phyloP scores from a whole-genome alignment of 345 rosid species.

The Aquilaria yunnanensis region DNA sequence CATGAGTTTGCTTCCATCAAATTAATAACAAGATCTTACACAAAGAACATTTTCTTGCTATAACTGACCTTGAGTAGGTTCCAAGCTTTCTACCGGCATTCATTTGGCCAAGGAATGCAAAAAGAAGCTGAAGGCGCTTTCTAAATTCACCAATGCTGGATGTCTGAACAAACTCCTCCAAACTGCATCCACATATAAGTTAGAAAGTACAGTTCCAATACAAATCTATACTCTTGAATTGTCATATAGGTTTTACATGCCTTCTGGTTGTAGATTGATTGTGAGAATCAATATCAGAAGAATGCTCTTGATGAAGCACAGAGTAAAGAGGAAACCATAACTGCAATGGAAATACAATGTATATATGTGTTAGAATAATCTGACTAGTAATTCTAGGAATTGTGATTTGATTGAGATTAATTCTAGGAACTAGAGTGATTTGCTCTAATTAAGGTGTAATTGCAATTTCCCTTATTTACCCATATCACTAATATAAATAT shows the following conservation, averaged over 20 bases:
- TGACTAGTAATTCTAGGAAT: no score
- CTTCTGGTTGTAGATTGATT: conserved; percentile 56
- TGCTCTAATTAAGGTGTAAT: no score
- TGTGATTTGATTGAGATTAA: no score
- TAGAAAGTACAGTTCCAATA: conserved; percentile 14
- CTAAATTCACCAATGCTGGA: conserved; percentile 87
- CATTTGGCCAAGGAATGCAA: conserved; percentile 77
- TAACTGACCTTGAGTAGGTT: conserved; percentile 56
- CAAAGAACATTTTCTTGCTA: not conserved
- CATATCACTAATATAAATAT: no score
- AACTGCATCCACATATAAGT: conserved; percentile 43
- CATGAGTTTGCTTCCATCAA: no score
- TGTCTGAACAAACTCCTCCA: conserved; percentile 77
- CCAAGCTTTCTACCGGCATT: conserved; percentile 45
- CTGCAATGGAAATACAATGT: conserved; percentile 41
- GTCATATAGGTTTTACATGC: conserved; percentile 21
- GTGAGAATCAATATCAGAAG: conserved; percentile 35
- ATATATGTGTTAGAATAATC: not conserved
- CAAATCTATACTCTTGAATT: not conserved
- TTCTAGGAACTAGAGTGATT: no score
- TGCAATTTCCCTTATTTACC: no score
- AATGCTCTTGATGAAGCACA: conserved; percentile 44
- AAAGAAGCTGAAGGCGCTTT: conserved; percentile 81
- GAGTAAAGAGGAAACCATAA: conserved; percentile 93
- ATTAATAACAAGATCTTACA: no score